Percentiles rank a stretch among this genome's conserved stretches.
Conservation (phyloP, 2,329 filamentous ascomycete species). For the Metarhizium robertsii region DNA sequence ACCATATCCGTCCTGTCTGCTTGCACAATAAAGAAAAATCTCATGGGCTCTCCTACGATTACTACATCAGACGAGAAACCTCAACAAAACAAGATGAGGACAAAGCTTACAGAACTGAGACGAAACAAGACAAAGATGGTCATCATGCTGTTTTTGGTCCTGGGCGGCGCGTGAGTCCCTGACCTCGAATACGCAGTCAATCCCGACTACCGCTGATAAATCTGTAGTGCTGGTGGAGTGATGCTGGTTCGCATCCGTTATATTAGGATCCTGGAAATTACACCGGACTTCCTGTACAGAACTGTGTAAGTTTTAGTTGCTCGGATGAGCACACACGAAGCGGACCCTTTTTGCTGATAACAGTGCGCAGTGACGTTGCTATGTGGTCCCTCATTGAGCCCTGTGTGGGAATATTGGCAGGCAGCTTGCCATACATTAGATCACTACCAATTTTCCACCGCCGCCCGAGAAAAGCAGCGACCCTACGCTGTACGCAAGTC, state of each 20-base stretch:
- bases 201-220: neutral
- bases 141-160: neutral
- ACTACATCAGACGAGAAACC: too few relatives aligned
- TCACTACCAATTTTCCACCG: too few relatives aligned
- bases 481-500: too few relatives aligned
- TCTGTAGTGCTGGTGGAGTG: neutral
- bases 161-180: neutral
- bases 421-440: neutral
- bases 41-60: too few relatives aligned
- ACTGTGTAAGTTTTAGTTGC: neutral
- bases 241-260: neutral
- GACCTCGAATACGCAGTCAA: neutral
- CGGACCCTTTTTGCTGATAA: too few relatives aligned
- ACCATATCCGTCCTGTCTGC: neutral
- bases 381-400: conserved; percentile 1
- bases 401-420: neutral
- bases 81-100: too few relatives aligned
- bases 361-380: neutral
- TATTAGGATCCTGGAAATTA: neutral
- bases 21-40: neutral
- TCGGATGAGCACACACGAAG: neutral
- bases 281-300: neutral
- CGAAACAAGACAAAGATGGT: neutral
- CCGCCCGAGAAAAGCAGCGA: too few relatives aligned
- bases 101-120: neutral